Evolutionary conservation across 2,329 filamentous ascomycete genomes (phyloP).

Genomic region (Claviceps lovelessii): DNA sequence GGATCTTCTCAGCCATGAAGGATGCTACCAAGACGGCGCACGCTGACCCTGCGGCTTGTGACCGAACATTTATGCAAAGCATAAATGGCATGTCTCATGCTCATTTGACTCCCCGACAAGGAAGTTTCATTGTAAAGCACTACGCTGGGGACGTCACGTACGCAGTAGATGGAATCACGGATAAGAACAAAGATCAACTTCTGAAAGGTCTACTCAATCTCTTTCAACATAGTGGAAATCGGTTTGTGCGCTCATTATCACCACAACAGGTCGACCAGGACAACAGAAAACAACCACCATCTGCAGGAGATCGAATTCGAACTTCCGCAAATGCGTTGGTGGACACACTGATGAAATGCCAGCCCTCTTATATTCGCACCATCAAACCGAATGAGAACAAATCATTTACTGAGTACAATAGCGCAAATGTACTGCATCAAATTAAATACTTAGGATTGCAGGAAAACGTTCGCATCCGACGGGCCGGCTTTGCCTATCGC

Average conservation of each 20-base stretch:
- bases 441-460: constrained; percentile 99
- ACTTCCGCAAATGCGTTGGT: constrained; percentile 89
- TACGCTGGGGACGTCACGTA: constrained; percentile 96
- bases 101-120: constrained; percentile 82
- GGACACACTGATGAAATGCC: constrained; percentile 89
- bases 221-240: constrained; percentile 68
- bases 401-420: constrained; percentile 83
- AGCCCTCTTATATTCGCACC: constrained; percentile 94
- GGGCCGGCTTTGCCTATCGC: constrained; percentile 91
- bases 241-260: constrained; percentile 78
- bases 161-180: constrained; percentile 89
- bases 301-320: constrained; percentile 92
- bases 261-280: constrained; percentile 89
- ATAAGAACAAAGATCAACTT: constrained; percentile 98
- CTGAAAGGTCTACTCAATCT: constrained; percentile 86
- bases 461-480: constrained; percentile 93
- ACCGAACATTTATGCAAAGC: constrained; percentile 88
- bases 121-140: constrained; percentile 96
- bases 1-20: constrained; percentile 90
- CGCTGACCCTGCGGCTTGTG: constrained; percentile 84
- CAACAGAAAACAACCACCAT: constrained; percentile 85
- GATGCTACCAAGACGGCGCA: constrained; percentile 98
- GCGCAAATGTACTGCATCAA: constrained; percentile 85
- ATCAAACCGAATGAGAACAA: constrained; percentile 99
- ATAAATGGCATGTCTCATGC: constrained; percentile 83